Percentiles rank a stretch among this genome's conserved stretches.
These are phyloP conservation scores for Hyaloperonospora arabidopsidis DNA, from an alignment of 352 stramenopile species.

Conservation along the genomic window DNA sequence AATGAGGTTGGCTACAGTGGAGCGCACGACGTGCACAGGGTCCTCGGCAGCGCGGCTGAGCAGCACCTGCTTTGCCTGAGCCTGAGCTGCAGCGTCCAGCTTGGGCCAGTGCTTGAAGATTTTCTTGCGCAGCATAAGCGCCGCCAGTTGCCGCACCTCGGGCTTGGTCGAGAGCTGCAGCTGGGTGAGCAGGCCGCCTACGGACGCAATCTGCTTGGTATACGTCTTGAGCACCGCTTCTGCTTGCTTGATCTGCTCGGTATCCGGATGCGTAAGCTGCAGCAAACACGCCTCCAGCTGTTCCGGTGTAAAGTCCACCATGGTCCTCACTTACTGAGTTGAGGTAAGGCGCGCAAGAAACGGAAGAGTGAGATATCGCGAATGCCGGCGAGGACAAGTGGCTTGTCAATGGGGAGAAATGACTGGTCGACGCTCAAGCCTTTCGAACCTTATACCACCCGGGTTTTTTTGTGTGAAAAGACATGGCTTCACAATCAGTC, in stretches of 20 bases:
- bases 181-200: slow-evolving; percentile 87
- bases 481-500: slow-evolving; percentile 14
- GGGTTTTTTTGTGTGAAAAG: slow-evolving; percentile 19
- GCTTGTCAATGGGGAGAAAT: slow-evolving; percentile 23
- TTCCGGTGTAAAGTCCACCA: slow-evolving; percentile 76
- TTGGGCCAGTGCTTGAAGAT: slow-evolving; percentile 90
- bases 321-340: too few relatives aligned
- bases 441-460: slow-evolving; percentile 9
- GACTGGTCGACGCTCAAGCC: slow-evolving; percentile 29
- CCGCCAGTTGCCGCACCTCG: slow-evolving; percentile 87
- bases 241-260: slow-evolving; percentile 91
- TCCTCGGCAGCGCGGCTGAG: slow-evolving; percentile 81
- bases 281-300: slow-evolving; percentile 81
- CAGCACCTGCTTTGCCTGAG: slow-evolving; percentile 83
- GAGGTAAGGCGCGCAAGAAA: neutral
- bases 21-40: slow-evolving; percentile 82
- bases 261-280: slow-evolving; percentile 91
- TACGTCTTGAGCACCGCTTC: slow-evolving; percentile 90
- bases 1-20: slow-evolving; percentile 77
- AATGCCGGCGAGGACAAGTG: slow-evolving; percentile 6
- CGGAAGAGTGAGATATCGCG: neutral
- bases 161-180: slow-evolving; percentile 69
- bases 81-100: slow-evolving; percentile 75
- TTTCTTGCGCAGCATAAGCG: slow-evolving; percentile 91
- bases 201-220: slow-evolving; percentile 84